Base-by-base conservation (phyloP, 352 stramenopile species). In the Globisporangium lucens region DNA sequence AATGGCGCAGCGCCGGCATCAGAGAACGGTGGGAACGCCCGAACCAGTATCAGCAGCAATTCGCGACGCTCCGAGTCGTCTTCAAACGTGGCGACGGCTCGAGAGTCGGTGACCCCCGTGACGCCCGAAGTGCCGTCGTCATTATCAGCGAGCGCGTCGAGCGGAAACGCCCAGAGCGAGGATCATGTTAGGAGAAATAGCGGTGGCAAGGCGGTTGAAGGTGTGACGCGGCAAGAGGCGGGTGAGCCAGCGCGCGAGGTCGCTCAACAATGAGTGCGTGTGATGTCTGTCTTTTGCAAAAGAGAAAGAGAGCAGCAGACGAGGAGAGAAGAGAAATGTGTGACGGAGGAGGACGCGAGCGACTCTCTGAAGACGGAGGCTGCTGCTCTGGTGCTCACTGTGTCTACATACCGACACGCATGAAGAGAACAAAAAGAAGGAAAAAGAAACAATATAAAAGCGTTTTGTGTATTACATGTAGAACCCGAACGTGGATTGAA, bases 191-290 rank as follows among this genome's bases (percentile, higher is more conserved):
- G 69, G 43, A 35, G 35, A 60, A 47, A 61, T 63, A 72, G 65
- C 58, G 61, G 62, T 33, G 69, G 68, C 41, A 55, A 38, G 20
- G 30, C 60, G 38, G 75, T 47, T 33, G 66, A 78, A 22, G 58
- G 75, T 63, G 61, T 80, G 64, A 29, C 74, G 74, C 74, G 74
- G 43, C 78, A 85, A 78, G 75, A 79, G 61, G 74, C 78, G 7
- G 78, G 78, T 3, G 78, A 85, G 59, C 75, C 78, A 38, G 75
- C 78, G 55, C 75, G 74, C 43, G 78, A 85, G 76, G 78, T 83
- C 22, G 46, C 64, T 8, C 43, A 65, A 24, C 47, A 35, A 38
- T 56, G 29, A 55, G 62, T 53, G 33, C 0, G 35, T 51, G 22
- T 41, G 46, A 9, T 9, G 22, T 33, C 9, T 49, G 15, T 51